phyloP scores from a whole-genome alignment of 2,329 filamentous ascomycete genomes.

The Hymenoscyphus repandus region DNA sequence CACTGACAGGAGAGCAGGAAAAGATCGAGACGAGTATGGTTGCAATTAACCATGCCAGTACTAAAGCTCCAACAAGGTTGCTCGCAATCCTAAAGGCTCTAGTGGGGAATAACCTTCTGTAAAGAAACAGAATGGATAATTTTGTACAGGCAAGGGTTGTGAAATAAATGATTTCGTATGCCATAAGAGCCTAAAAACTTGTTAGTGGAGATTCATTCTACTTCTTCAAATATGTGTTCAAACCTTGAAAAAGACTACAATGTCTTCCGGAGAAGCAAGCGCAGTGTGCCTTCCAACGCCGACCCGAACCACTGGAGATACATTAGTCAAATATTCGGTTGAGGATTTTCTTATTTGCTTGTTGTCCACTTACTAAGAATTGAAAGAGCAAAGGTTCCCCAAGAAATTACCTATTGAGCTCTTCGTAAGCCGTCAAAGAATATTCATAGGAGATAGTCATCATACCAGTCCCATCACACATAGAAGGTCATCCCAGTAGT shows the following conservation, averaged over 20 bases:
- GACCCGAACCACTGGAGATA: neutral
- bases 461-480: neutral
- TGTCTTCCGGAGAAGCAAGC: neutral
- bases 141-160: slow-evolving; percentile 4
- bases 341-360: no score
- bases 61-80: slow-evolving; percentile 1
- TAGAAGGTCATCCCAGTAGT: neutral
- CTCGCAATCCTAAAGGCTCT: neutral
- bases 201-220: neutral
- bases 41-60: slow-evolving; percentile 5
- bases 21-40: slow-evolving; percentile 5
- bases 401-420: neutral
- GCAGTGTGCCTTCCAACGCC: neutral
- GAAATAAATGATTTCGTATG: slow-evolving; percentile 4
- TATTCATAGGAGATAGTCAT: neutral
- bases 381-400: neutral
- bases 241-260: neutral
- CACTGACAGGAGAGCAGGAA: slow-evolving; percentile 3
- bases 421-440: neutral
- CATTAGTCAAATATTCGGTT: neutral
- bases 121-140: slow-evolving; percentile 8
- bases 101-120: slow-evolving; percentile 5
- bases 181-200: neutral
- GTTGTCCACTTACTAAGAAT: neutral
- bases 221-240: neutral